Conservation (phyloP, 179 eudicot species). For the Heliamphora pulchella region DNA sequence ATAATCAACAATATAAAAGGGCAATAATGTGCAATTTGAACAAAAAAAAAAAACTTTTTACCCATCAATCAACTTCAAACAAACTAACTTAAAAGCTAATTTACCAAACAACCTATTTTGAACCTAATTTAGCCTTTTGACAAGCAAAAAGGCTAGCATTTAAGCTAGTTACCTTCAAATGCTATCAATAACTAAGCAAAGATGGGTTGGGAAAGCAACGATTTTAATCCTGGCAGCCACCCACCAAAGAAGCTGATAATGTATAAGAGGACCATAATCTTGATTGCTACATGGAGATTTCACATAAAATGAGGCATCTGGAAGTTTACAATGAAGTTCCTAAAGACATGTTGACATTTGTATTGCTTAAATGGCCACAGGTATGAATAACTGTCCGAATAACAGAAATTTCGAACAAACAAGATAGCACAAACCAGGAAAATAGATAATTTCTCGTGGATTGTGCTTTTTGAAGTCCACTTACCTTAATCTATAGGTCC, state of each 20-base stretch:
- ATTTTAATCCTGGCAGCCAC: background rate
- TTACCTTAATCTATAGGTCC: slow-evolving; percentile 31
- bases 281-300: background rate
- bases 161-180: no score
- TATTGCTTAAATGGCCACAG: background rate
- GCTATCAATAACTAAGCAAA: background rate
- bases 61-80: no score
- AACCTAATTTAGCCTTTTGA: no score
- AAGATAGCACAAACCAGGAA: background rate
- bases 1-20: no score
- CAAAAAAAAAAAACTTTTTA: no score
- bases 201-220: background rate
- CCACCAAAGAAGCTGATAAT: background rate
- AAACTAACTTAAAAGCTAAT: no score
- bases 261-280: background rate
- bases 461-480: slow-evolving; percentile 11
- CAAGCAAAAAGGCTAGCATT: no score
- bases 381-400: background rate
- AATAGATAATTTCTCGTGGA: background rate
- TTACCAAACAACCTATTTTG: no score
- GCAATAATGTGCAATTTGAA: no score
- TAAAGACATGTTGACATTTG: background rate
- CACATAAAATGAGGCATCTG: no score
- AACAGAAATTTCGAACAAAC: background rate
- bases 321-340: background rate